Conservation (phyloP, 345 rosid genomes). For the Eucalyptus coolabah region DNA sequence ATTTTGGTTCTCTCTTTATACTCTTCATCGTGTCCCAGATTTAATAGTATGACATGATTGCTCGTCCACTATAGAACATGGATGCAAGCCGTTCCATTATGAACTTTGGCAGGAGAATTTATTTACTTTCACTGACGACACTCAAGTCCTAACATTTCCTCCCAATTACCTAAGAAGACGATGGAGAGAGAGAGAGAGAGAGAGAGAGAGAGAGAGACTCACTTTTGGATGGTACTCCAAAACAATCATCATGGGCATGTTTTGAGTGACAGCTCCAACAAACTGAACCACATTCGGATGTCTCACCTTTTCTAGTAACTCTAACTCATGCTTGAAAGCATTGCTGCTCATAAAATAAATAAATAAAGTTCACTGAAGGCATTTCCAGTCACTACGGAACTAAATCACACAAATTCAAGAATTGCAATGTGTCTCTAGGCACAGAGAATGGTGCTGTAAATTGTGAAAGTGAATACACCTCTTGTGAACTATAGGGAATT, state of each 20-base stretch:
- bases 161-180: background rate
- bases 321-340: conserved; percentile 77
- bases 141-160: background rate
- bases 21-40: background rate
- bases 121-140: background rate
- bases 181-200: background rate
- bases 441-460: background rate
- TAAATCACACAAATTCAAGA: background rate
- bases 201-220: conserved; percentile 7
- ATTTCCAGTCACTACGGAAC: background rate
- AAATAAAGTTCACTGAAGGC: background rate
- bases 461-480: background rate
- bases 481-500: background rate
- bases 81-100: background rate
- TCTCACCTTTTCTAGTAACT: conserved; percentile 73
- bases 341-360: conserved; percentile 30
- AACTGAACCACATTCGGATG: conserved; percentile 98
- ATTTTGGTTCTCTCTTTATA: background rate
- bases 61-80: background rate
- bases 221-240: conserved; percentile 78
- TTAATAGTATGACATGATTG: background rate
- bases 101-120: background rate
- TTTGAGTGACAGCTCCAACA: conserved; percentile 99
- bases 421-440: background rate
- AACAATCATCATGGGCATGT: conserved; percentile 95